Evolutionary conservation across 352 stramenopile species (phyloP), one percentile per base, ranked within the genome.

Genomic region (Phytophthora syringae): DNA sequence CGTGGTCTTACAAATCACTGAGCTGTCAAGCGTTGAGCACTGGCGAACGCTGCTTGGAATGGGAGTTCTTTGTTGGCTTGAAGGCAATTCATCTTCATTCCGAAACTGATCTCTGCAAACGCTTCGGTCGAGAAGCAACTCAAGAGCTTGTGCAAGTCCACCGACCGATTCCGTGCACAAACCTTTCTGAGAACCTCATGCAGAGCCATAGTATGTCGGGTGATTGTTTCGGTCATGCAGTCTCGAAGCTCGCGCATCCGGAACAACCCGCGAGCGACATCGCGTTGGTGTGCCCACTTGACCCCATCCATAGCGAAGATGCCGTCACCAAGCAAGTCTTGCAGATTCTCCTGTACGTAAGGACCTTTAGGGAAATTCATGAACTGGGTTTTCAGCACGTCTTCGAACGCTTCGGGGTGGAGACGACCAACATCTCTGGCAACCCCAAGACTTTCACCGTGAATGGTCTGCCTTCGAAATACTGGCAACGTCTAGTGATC

Each of bases 251-350:
- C 52, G 0, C 70, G 65, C 44, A 60, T 80, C 12, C 78, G 88
- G 48, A 96, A 95, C 20, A 98, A 84, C 27, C 91, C 84, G 22
- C 79, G 93, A 49, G 88, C 82, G 2, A 73, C 80, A 65, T 94
- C 93, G 43, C 88, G 82, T 52, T 96, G 84, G 24, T 86, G 67
- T 12, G 75, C 65, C 88, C 86, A 96, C 24, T 58, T 61, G 20
- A 73, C 55, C 9, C 79, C 81, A 51, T 96, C 86, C 10, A 74
- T 65, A 9, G 64, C 63, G 48, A 96, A 91, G 55, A 96, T 90
- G 48, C 86, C 88, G 18, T 81, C 51, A 48, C 86, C 83, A 2
- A 95, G 61, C 16, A 95, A 37, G 22, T 92, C 78, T 9, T 52
- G 39, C 48, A 89, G 43, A 28, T 69, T 72, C 21, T 76, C 65